Conservation (phyloP, 305 asterid genomes). For the Fraxinus velutina region DNA sequence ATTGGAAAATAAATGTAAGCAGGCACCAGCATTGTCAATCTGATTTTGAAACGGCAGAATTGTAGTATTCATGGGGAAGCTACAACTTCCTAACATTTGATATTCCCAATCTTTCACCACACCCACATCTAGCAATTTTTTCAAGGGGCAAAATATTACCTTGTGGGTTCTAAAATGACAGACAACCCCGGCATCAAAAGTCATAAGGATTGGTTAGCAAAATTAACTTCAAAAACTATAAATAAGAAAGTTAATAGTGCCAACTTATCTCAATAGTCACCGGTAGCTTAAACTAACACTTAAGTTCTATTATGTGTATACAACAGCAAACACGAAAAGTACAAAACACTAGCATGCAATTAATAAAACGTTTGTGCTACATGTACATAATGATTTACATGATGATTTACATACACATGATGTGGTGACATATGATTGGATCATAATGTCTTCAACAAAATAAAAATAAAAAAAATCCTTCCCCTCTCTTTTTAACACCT, state of each 20-base stretch:
- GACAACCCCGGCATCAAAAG: neutral
- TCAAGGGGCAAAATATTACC: neutral
- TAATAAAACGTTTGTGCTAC: neutral
- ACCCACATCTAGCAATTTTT: neutral
- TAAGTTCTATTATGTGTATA: neutral
- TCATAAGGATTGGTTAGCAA: neutral
- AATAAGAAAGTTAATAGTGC: neutral
- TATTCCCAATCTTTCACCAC: neutral
- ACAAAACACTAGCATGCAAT: neutral
- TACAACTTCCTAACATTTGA: slow-evolving; percentile 4
- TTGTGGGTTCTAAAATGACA: neutral
- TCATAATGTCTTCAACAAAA: no score
- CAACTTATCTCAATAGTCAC: neutral
- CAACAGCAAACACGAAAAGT: neutral
- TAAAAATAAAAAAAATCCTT: no score
- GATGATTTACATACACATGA: neutral
- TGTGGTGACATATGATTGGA: neutral
- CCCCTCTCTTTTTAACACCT: no score
- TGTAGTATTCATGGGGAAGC: neutral
- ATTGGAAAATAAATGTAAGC: neutral
- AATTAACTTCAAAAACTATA: neutral
- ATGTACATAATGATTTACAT: no score
- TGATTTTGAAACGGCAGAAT: neutral
- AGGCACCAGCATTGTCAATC: neutral
- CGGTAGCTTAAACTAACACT: neutral